These are phyloP conservation scores for Neurospora sp. DNA, from an alignment of 495 filamentous ascomycete species.

Conservation along the genomic window DNA sequence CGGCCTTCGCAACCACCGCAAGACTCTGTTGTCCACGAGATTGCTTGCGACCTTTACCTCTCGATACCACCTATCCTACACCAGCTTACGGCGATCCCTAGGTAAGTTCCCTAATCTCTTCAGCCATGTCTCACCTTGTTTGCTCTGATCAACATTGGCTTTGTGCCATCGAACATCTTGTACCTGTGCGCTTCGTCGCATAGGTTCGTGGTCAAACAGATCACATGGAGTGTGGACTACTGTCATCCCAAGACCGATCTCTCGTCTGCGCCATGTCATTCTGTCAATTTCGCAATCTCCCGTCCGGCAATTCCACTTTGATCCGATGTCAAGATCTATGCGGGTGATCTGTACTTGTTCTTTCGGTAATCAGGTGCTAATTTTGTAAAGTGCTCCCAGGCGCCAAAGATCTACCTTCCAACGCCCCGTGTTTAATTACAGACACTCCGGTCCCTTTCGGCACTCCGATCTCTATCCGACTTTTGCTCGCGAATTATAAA, in stretches of 20 bases:
- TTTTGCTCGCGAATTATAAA: neutral
- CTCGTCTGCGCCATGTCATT: neutral
- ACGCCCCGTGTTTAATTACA: neutral
- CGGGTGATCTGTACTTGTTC: neutral
- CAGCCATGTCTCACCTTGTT: neutral
- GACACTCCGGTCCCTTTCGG: neutral
- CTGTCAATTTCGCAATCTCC: neutral
- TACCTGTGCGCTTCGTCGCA: neutral
- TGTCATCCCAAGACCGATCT: neutral
- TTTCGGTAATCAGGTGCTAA: neutral
- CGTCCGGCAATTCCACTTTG: neutral
- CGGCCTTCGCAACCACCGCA: neutral
- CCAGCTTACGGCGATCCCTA: neutral
- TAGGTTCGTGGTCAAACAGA: neutral
- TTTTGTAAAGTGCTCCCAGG: neutral
- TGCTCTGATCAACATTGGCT: neutral
- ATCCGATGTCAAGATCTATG: neutral
- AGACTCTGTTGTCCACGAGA: neutral
- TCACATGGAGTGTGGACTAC: neutral
- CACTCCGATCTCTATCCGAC: neutral
- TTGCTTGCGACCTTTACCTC: neutral
- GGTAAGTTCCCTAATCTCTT: neutral
- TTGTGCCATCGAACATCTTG: neutral
- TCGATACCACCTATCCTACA: neutral
- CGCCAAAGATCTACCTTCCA: neutral